These are phyloP conservation scores for Penicillium lagena DNA, from an alignment of 495 filamentous ascomycete species.

Conservation along the genomic window DNA sequence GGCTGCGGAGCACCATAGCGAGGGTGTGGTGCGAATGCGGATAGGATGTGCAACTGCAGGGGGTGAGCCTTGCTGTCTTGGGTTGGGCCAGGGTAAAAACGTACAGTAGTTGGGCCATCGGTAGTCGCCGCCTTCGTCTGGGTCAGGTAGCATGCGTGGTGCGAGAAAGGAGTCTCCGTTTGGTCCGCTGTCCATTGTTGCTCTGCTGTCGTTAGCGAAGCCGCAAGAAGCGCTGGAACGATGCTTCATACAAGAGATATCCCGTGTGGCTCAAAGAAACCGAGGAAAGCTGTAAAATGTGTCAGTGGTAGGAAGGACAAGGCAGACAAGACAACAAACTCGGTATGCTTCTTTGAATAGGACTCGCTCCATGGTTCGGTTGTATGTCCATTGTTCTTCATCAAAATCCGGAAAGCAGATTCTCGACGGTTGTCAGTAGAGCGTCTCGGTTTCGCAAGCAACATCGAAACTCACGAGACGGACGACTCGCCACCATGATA, in stretches of 20 bases:
- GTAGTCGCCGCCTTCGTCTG: constrained; percentile 28
- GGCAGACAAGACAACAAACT: constrained; percentile 10
- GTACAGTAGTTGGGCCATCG: constrained; percentile 24
- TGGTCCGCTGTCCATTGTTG: constrained; percentile 35
- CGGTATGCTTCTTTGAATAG: constrained; percentile 30
- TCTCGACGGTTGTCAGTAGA: constrained; percentile 11
- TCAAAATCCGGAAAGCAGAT: constrained; percentile 33
- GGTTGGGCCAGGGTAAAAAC: constrained; percentile 1
- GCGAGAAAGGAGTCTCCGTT: constrained; percentile 30
- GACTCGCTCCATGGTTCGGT: constrained; percentile 30
- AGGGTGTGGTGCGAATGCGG: constrained; percentile 20
- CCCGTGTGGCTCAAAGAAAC: constrained; percentile 34
- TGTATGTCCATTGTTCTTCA: constrained; percentile 28
- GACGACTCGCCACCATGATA: constrained; percentile 25
- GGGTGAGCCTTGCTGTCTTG: not conserved
- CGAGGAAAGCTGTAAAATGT: constrained; percentile 25
- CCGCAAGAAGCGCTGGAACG: not conserved
- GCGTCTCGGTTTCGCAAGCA: not conserved
- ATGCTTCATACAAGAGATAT: constrained; percentile 24
- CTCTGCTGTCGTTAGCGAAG: constrained; percentile 18
- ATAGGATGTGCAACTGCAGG: constrained; percentile 23
- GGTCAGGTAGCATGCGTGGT: constrained; percentile 27
- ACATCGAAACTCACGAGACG: constrained; percentile 24
- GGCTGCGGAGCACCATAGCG: constrained; percentile 33
- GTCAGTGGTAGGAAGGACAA: constrained; percentile 1